Evolutionary conservation across 495 filamentous ascomycete species (phyloP), one percentile per base, ranked within the genome.

Genomic region (Lasiosphaeria ovina): DNA sequence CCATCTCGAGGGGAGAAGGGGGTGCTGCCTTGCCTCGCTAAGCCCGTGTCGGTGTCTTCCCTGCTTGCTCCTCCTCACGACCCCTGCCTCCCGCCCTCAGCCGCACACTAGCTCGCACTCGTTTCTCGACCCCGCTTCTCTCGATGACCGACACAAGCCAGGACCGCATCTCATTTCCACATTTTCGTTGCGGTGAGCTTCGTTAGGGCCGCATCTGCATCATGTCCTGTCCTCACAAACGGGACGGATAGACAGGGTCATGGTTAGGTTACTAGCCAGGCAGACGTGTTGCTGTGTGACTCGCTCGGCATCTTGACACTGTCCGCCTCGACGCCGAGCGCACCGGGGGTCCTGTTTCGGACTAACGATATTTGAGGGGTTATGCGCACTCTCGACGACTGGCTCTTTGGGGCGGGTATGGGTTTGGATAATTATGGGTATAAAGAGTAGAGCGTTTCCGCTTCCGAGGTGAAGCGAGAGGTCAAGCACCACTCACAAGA

Each of bases 101-200:
- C 44, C 44, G 44, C 44, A 47, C 44, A 24, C 24, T 24, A 24
- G 24, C 24, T 24, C 36, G 16, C 53, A 12, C 38, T 38, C 6
- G 16, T n/a, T 3, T 16, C 53, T 9, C 10, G 2, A 32, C 8
- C 24, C 40, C 52, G 16, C 14, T 9, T n/a, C n/a, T 10, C 54
- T 49, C 40, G 35, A 44, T 34, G 24, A 10, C 24, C n/a, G n/a
- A n/a, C n/a, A n/a, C n/a, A n/a, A 47, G 35, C 45, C 59, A 17
- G 49, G 35, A 45, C 38, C 36, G 14, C 44, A 48, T 48, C 36
- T 65, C 59, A 62, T 57, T 51, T 66, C 60, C 56, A 51, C 53
- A 33, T 33, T n/a, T 24, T 35, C 53, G 45, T 51, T 44, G 48
- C 63, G 63, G 60, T 58, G 52, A 62, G 44, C 63, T 36, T 49